Evolutionary conservation across 805 yeast genomes (phyloP), one percentile per base, ranked within the genome.

Genomic region (Vanderwaltozyma verrucispora): DNA sequence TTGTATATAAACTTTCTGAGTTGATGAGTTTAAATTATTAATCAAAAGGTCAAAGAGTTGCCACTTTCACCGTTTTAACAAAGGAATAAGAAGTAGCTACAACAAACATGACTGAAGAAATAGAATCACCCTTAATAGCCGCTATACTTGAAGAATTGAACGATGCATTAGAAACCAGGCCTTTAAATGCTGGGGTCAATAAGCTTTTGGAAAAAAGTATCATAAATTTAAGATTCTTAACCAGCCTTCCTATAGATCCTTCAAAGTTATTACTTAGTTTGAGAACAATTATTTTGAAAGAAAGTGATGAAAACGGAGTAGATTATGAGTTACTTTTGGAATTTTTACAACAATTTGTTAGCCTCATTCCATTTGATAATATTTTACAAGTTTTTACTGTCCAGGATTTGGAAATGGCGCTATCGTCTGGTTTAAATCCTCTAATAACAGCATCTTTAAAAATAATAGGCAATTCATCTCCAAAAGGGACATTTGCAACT

Each of bases 401-500:
- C 3, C 42, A 46, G 2, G 59, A 58, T 37, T 33, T 56, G 23
- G 40, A 38, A 26, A 24, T 17, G 20, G 57, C 57, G 8, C 28
- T 58, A 20, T 28, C 37, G 3, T 54, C 61, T 9, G 27, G 38
- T 9, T 40, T 49, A n/a, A 12, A 37, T 2, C 38, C 46, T 2
- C 34, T 58, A 29, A 34, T 47, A 1, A 47, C 38, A 14, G 40
- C 51, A 7, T 54, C 57, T 5, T 53, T 58, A 34, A 48, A 46
- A 27, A 50, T 56, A 9, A 43, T 58, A n/a, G 39, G 44, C 10
- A 38, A 38, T 13, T 54, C 61, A 3, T 42, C 46, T 28, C 62
- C 62, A 16, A 49, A 45, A 38, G 53, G 51, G 7, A 33, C 48
- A 9, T 46, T 55, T 35, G 49, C 56, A 4, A 31, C 44, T 16